These are phyloP conservation scores for Bryoerythrophyllum caledonicum DNA, from an alignment of 225 moss, liverwort and hornwort species.

Conservation along the genomic window DNA sequence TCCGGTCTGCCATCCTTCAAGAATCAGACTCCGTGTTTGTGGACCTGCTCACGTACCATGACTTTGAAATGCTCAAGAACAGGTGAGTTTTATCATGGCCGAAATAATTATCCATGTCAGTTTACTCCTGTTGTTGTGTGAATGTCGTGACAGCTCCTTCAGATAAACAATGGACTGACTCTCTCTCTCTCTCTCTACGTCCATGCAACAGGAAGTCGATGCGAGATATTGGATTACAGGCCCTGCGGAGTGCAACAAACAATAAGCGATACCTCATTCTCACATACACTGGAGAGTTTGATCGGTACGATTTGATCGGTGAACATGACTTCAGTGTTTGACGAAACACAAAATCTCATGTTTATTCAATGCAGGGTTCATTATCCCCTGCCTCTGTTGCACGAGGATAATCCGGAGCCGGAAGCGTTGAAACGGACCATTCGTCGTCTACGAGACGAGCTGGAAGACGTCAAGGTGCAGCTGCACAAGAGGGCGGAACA, in stretches of 20 bases:
- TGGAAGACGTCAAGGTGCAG: conserved; percentile 58
- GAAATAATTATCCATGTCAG: too few species aligned
- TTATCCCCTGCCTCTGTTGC: conserved; percentile 78
- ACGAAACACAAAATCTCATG: too few species aligned
- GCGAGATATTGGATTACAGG: conserved; percentile 47
- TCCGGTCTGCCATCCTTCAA: conserved; percentile 65
- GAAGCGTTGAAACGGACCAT: conserved; percentile 65
- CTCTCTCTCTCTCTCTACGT: too few species aligned
- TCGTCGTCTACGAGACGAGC: conserved; percentile 67
- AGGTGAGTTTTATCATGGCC: conserved; percentile 21
- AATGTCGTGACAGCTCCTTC: too few species aligned
- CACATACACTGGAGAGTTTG: conserved; percentile 89
- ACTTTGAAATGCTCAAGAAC: conserved; percentile 77
- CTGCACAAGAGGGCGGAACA: conserved; percentile 52
- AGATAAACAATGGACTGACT: neutral
- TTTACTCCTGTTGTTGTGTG: too few species aligned
- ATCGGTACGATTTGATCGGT: conserved; percentile 40
- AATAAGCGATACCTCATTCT: conserved; percentile 95
- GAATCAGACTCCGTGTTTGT: conserved; percentile 76
- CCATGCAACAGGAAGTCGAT: conserved; percentile 38
- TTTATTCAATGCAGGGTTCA: conserved; percentile 57
- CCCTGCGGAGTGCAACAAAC: conserved; percentile 51
- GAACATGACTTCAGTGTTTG: too few species aligned
- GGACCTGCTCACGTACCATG: conserved; percentile 89
- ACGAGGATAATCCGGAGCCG: conserved; percentile 70